Evolutionary conservation across 352 stramenopile species (phyloP).

Genomic region (Globisporangium lucens): DNA sequence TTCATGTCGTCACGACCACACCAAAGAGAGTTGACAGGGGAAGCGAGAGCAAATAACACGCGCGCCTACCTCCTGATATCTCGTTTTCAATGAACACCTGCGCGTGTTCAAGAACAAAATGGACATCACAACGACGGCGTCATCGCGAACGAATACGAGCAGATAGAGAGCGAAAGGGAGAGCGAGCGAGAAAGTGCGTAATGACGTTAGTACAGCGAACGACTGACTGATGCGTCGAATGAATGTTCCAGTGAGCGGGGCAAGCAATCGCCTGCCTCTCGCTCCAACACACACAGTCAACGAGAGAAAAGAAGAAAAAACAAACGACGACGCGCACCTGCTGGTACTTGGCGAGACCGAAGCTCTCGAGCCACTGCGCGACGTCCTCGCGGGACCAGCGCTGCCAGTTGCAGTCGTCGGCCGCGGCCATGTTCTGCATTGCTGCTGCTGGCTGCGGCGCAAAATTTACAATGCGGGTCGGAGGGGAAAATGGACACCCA

Average conservation of each 20-base stretch:
- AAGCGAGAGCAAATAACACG: background rate
- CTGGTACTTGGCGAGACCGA: conserved; percentile 21
- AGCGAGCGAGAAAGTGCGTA: background rate
- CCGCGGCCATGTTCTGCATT: conserved; percentile 15
- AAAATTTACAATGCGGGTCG: background rate
- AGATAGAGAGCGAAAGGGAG: background rate
- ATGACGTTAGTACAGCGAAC: background rate
- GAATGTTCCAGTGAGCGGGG: background rate
- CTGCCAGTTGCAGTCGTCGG: conserved; percentile 10
- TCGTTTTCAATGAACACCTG: conserved; percentile 54
- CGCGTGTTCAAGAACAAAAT: background rate
- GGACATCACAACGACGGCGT: background rate
- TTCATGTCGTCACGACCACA: background rate
- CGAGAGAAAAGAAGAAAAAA: background rate
- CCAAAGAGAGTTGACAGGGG: background rate
- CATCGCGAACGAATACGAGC: background rate
- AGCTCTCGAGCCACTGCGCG: conserved; percentile 17
- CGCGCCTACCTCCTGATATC: conserved; percentile 38
- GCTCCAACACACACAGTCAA: background rate
- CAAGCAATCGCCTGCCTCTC: background rate
- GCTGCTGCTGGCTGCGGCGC: background rate
- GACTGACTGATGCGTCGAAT: background rate
- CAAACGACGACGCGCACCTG: conserved; percentile 5
- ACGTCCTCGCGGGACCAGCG: conserved; percentile 21
- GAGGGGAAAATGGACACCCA: conserved; percentile 4